Evolutionary conservation across 2,329 filamentous ascomycete species (phyloP), one percentile per base, ranked within the genome.

Genomic region (Stagonosporopsis tanaceti): DNA sequence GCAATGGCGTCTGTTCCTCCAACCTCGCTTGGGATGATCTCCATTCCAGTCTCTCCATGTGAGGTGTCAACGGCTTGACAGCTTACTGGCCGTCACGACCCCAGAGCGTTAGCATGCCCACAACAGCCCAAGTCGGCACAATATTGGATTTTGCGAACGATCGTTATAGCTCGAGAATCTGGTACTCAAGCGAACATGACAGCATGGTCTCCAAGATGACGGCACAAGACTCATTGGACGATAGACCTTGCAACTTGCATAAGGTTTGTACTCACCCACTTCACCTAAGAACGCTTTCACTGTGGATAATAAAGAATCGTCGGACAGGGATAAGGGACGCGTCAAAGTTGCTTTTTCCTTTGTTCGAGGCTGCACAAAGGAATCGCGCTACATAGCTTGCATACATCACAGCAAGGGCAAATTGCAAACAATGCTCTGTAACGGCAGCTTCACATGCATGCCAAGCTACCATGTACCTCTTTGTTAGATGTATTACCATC

Each of bases 1-100:
- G 25, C 15, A 11, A 45, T 47, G n/a, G 40, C 25, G 24, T 40
- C 22, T n/a, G 14, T 34, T 27, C 32, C 27, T 15, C 9, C 25
- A 12, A 46, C 46, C 47, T 47, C 47, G 24, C 53, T 47, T 57
- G 30, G 17, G 12, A 39, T 6, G 5, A 34, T 28, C 15, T 38
- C n/a, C 54, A 57, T 57, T 57, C 54, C 54, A 50, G 46, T 45
- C 32, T 30, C 45, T 17, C 54, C 48, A 53, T 57, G 44, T 45
- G 48, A 57, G 44, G 48, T 44, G 42, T 52, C 24, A 44, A 39
- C 15, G 6, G 38, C 12, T 27, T 28, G 48, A 57, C 24, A 38
- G 37, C 28, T 41, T 45, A 9, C 30, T 34, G 17, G 22, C 11
- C 47, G 32, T 50, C 6, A 34, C 25, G 15, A 46, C 35, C 24